These are phyloP conservation scores for Pleurotus pulmonarius DNA, from an alignment of 768 basidiomycete species.

Conservation along the genomic window DNA sequence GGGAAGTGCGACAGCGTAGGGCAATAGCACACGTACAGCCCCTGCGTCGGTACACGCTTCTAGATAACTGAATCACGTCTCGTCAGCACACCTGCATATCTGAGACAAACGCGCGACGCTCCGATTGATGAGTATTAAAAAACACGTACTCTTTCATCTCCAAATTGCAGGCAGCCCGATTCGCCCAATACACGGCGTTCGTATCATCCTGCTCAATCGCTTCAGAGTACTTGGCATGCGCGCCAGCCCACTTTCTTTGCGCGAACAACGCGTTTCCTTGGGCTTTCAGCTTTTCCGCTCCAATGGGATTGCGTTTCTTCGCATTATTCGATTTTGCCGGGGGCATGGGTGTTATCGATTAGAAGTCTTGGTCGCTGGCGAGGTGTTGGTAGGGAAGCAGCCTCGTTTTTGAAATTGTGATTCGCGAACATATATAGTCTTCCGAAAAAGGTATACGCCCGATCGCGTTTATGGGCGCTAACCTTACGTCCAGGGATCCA, in stretches of 20 bases:
- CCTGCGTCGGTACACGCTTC: slow-evolving; percentile 26
- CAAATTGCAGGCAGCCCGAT: slow-evolving; percentile 16
- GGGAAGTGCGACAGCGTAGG: too few species aligned
- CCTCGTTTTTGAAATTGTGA: too few species aligned
- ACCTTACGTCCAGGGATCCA: too few species aligned
- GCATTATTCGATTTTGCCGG: too few species aligned
- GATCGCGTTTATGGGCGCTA: too few species aligned
- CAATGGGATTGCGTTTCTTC: not conserved
- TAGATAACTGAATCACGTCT: slow-evolving; percentile 19
- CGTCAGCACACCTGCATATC: too few species aligned
- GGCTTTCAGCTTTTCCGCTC: slow-evolving; percentile 12
- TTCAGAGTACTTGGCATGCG: slow-evolving; percentile 12
- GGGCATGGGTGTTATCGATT: too few species aligned
- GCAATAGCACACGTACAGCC: slow-evolving; percentile 15
- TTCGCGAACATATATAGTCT: too few species aligned
- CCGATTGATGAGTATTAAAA: not conserved
- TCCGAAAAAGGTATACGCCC: too few species aligned
- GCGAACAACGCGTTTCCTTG: slow-evolving; percentile 17
- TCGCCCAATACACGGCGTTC: slow-evolving; percentile 15
- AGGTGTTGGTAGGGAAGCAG: too few species aligned
- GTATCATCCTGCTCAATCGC: slow-evolving; percentile 11
- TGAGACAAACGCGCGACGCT: too few species aligned
- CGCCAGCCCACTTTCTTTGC: slow-evolving; percentile 12
- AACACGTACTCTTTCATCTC: slow-evolving; percentile 11
- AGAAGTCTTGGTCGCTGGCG: too few species aligned